These are phyloP conservation scores for Tetracladium maxilliforme DNA, from an alignment of 2,329 filamentous ascomycete species.

Conservation along the genomic window DNA sequence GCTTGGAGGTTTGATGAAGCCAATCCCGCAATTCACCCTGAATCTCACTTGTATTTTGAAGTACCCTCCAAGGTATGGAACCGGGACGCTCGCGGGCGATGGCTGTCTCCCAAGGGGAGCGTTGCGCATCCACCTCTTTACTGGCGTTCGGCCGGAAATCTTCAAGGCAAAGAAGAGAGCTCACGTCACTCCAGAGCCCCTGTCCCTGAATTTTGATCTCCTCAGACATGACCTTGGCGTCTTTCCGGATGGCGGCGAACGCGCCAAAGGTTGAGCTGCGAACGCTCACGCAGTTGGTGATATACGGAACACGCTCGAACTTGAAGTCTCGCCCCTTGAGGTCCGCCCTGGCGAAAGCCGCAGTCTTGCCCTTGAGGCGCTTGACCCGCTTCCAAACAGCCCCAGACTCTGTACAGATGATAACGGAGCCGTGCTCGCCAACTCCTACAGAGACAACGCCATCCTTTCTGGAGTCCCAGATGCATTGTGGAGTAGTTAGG, in stretches of 20 bases:
- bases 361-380: slow-evolving; percentile 64
- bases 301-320: slow-evolving; percentile 76
- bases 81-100: no score
- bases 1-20: no score
- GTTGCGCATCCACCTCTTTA: slow-evolving; percentile 22
- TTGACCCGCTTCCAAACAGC: slow-evolving; percentile 86
- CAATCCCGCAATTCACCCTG: no score
- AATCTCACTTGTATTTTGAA: no score
- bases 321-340: slow-evolving; percentile 80
- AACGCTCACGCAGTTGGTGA: slow-evolving; percentile 74
- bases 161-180: slow-evolving; percentile 46
- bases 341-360: slow-evolving; percentile 27
- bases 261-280: slow-evolving; percentile 81
- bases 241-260: slow-evolving; percentile 74
- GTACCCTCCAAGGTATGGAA: no score
- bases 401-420: slow-evolving; percentile 82
- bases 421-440: slow-evolving; percentile 86
- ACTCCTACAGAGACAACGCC: slow-evolving; percentile 78
- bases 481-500: slow-evolving; percentile 60
- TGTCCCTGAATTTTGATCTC: slow-evolving; percentile 52
- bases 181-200: slow-evolving; percentile 60
- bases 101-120: no score
- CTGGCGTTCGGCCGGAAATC: slow-evolving; percentile 21
- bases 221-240: slow-evolving; percentile 66
- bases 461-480: slow-evolving; percentile 82